Evolutionary conservation across 139 green algal species (phyloP).

Genomic region (Volvox reticuliferus): DNA sequence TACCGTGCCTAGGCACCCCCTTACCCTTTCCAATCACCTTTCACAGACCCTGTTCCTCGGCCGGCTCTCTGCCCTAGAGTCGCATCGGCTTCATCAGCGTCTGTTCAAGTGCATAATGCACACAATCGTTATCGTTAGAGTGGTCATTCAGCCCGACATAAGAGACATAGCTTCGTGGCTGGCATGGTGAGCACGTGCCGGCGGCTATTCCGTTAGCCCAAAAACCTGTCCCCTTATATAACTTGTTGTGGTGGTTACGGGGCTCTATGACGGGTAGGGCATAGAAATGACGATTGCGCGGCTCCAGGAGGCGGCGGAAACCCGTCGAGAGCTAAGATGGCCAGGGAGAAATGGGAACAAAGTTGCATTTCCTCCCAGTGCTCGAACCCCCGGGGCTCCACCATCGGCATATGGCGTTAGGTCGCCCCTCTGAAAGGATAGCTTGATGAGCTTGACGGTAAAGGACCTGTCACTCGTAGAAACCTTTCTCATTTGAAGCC

Average conservation of each 20-base stretch:
- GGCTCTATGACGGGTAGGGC: no score
- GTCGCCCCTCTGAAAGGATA: no score
- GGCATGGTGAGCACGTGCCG: slow-evolving; percentile 53
- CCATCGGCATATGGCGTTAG: no score
- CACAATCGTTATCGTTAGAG: slow-evolving; percentile 65
- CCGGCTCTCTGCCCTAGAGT: slow-evolving; percentile 51
- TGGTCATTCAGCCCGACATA: slow-evolving; percentile 50
- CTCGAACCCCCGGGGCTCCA: no score
- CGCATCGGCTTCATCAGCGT: slow-evolving; percentile 50
- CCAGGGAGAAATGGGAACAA: no score
- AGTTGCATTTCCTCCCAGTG: no score
- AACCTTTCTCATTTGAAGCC: not conserved
- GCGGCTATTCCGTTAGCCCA: not conserved
- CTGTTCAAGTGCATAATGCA: slow-evolving; percentile 64
- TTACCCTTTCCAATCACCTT: not conserved
- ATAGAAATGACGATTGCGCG: not conserved
- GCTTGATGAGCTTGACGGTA: no score
- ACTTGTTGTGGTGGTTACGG: not conserved
- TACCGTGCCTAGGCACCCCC: not conserved
- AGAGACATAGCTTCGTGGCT: slow-evolving; percentile 58
- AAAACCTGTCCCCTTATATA: not conserved
- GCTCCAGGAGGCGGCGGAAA: not conserved
- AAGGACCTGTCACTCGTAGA: not conserved
- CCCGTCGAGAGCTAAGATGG: no score
- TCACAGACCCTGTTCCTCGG: slow-evolving; percentile 63